These are phyloP conservation scores for Chrysoporthe puriensis DNA, from an alignment of 2,329 filamentous ascomycete genomes.

Conservation along the genomic window DNA sequence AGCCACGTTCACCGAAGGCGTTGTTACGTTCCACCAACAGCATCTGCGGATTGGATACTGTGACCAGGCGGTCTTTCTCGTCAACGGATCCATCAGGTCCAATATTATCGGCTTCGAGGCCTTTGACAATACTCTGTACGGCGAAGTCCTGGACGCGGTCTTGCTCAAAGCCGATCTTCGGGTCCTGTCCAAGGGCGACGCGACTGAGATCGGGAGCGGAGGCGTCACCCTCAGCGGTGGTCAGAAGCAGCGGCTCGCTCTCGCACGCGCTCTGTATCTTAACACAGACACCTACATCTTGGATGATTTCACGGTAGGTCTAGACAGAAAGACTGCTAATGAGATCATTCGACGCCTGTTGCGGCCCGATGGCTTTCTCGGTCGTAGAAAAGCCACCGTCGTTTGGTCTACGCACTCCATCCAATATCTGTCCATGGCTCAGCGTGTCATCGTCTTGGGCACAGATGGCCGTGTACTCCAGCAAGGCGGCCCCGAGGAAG, in stretches of 20 bases:
- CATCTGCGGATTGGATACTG: conserved; percentile 36
- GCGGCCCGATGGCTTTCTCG: conserved; percentile 30
- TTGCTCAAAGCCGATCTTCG: conserved; percentile 39
- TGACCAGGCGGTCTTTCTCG: conserved; percentile 33
- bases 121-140: conserved; percentile 40
- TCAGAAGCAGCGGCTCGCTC: conserved; percentile 40
- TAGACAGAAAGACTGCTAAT: conserved; percentile 20
- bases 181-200: conserved; percentile 40
- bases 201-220: conserved; percentile 44
- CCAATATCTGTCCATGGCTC: conserved; percentile 26
- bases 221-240: conserved; percentile 49
- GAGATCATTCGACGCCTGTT: conserved; percentile 12
- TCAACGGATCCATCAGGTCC: conserved; percentile 41
- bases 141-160: conserved; percentile 41
- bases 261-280: conserved; percentile 26
- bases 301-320: conserved; percentile 24
- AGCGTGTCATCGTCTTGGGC: conserved; percentile 1
- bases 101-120: conserved; percentile 43
- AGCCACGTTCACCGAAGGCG: conserved; percentile 27
- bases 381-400: conserved; percentile 35
- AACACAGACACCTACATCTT: conserved; percentile 13
- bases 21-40: conserved; percentile 5
- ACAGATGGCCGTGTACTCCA: conserved; percentile 3
- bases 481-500: conserved; percentile 5
- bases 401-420: conserved; percentile 43